Evolutionary conservation across 768 basidiomycete genomes (phyloP), one percentile per base, ranked within the genome.

Genomic region (Mycena maculata): DNA sequence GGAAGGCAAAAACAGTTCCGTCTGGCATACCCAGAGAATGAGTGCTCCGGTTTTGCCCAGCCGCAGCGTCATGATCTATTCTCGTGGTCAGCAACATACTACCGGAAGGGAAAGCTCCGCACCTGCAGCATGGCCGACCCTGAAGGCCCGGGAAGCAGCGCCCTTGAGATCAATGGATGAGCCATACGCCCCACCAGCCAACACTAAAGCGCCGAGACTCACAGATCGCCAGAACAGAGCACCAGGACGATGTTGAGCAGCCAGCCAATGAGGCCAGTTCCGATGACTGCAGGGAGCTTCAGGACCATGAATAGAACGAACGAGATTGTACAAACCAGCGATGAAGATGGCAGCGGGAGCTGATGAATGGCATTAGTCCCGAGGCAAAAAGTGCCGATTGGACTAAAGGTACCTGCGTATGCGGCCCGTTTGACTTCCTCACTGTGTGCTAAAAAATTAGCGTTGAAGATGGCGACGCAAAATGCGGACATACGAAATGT

Each of bases 181-280:
- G 48, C 30, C 49, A 23, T 23, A 36, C 15, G 23, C 2, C 31
- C 4, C 73, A 71, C 47, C 16, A 36, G 11, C 3, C 41, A 36
- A 23, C 8, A 44, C 2, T 10, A 18, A 45, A 36, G n/a, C 6
- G 11, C 38, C 63, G 36, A 50, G 2, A 81, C 89, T 72, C 67
- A 90, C 89, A 92, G 80, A 60, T 88, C 87, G 9, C 93, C 93
- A 22, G 92, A 92, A 77, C 93, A 95, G 11, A 96, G 82, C n/a
- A 96, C 85, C 31, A 95, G 78, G 6, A 94, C 90, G 68, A 97
- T 92, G 78, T 96, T 97, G 66, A 95, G 84, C 11, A 96, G 73
- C 94, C 94, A 95, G 36, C 94, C 93, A 67, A 94, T 84, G 48
- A 91, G 78, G 60, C 91, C 91, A 5, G 91, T 92, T 6, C 92